Evolutionary conservation across 2,329 filamentous ascomycete genomes (phyloP), one percentile per base, ranked within the genome.

Genomic region (Penicillium palitans): DNA sequence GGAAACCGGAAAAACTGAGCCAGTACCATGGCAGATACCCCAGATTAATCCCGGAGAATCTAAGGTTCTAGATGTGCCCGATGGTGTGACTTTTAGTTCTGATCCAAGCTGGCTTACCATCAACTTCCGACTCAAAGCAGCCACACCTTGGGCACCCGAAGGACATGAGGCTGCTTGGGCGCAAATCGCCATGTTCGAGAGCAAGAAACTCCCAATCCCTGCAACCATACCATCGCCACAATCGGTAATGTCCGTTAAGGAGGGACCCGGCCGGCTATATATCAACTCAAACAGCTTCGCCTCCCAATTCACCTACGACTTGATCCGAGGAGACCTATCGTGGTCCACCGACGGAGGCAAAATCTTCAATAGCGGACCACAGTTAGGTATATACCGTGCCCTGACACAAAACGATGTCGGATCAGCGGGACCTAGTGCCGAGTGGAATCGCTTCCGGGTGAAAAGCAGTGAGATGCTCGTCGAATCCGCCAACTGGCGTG

Each of bases 361-460:
- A 21, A 39, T 61, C 15, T 56, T 61, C 37, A 48, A 56, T 25
- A 50, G 64, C 35, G 68, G 2, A 68, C 72, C 19, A 67, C 72
- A 41, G 69, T 71, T 52, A 61, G 70, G 35, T 6, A 84, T 89
- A 72, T 89, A 85, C 81, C 84, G 87, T 5, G 83, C 87, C 0
- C 80, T 82, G 15, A 89, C 86, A 0, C 84, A 90, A 70, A 90
- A 90, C 65, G 87, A 90, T 66, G 74, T 77, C 0, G 79, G 82
- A 0, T 67, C 73, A 17, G 82, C 84, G 12, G 78, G 82, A 4
- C 61, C 64, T 27, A 41, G 40, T 21, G 80, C 79, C 6, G 84
- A 87, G 63, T 89, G 87, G 86, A 74, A 79, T 45, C 76, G 79
- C 19, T 81, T 80, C 51, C 61, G 63, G 17, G 62, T 72, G 17